Evolutionary conservation across 345 rosid genomes (phyloP).

Genomic region (Iberis pinnata): DNA sequence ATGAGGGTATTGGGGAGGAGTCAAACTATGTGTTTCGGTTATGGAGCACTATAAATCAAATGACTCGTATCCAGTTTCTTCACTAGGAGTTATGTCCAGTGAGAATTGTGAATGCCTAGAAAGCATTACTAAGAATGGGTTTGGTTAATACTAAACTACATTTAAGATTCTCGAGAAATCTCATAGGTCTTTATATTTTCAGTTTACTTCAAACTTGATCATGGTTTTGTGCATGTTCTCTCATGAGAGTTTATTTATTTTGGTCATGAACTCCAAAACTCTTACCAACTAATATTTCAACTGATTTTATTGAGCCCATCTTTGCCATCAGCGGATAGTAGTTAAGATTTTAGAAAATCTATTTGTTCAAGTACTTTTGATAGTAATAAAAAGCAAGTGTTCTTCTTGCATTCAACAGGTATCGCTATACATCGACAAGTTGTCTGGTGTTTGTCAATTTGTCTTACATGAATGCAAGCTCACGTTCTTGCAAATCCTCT

Average conservation of each 20-base stretch:
- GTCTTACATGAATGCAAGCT: conserved; percentile 96
- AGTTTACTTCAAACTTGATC: conserved; percentile 9
- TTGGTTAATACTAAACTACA: too few species aligned
- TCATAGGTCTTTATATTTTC: conserved; percentile 7
- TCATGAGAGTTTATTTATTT: neutral
- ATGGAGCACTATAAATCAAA: conserved; percentile 48
- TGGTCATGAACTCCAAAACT: neutral
- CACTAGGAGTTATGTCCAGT: too few species aligned
- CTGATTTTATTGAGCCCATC: conserved; percentile 7
- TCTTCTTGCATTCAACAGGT: conserved; percentile 45
- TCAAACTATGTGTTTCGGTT: conserved; percentile 39
- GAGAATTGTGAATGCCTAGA: conserved; percentile 42
- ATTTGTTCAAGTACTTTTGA: neutral
- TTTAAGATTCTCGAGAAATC: conserved; percentile 17
- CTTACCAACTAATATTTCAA: conserved; percentile 11
- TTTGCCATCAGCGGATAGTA: conserved; percentile 6
- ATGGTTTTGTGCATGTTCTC: conserved; percentile 11
- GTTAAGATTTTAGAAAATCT: conserved; percentile 9
- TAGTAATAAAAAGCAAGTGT: conserved; percentile 4
- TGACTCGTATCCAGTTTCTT: conserved; percentile 41
- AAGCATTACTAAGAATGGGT: conserved; percentile 28
- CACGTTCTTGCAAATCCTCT: conserved; percentile 84
- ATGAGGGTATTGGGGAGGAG: conserved; percentile 65
- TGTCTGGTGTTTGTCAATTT: conserved; percentile 96
- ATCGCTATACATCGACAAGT: conserved; percentile 94